Percentiles rank a stretch among this genome's conserved stretches.
Evolutionary conservation across 495 filamentous ascomycete species (phyloP).

Genomic region (Aeminium ludgeri): DNA sequence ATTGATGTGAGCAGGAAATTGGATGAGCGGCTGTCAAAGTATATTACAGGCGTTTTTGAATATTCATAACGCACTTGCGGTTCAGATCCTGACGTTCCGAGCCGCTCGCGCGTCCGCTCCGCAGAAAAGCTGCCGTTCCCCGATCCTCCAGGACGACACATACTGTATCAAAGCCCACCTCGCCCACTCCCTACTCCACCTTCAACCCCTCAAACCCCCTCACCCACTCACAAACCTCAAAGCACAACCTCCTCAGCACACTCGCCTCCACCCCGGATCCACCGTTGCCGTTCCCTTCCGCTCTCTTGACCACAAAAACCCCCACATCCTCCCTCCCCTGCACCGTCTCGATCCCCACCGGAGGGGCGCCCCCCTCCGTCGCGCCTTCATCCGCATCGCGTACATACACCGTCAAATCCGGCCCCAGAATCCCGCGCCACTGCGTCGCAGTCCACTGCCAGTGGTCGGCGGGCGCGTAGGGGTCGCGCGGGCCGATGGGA

Average conservation of each 20-base stretch:
- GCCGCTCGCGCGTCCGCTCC: no score
- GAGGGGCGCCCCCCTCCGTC: conserved; percentile 13
- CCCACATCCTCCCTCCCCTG: conserved; percentile 29
- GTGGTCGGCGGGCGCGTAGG: conserved; percentile 70
- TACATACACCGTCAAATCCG: conserved; percentile 72
- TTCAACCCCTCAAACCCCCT: conserved; percentile 22
- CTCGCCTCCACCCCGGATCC: conserved; percentile 7
- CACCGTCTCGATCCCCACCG: conserved; percentile 38
- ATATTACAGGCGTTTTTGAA: no score
- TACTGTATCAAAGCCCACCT: no score
- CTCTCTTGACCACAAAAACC: conserved; percentile 42
- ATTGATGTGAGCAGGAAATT: no score
- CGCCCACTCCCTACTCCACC: no score
- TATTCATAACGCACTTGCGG: no score
- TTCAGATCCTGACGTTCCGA: no score
- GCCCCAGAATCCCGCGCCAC: conserved; percentile 73
- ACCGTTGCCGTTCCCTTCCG: conserved; percentile 21
- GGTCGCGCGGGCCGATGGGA: conserved; percentile 45
- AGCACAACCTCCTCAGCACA: conserved; percentile 51
- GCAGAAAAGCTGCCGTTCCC: no score
- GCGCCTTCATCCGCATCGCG: conserved; percentile 25
- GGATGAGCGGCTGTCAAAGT: no score
- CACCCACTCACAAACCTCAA: conserved; percentile 73
- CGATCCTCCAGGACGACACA: no score
- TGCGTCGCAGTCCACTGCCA: conserved; percentile 98